Evolutionary conservation across 169 alveolate genomes (phyloP).

Genomic region (Blepharisma undulans): DNA sequence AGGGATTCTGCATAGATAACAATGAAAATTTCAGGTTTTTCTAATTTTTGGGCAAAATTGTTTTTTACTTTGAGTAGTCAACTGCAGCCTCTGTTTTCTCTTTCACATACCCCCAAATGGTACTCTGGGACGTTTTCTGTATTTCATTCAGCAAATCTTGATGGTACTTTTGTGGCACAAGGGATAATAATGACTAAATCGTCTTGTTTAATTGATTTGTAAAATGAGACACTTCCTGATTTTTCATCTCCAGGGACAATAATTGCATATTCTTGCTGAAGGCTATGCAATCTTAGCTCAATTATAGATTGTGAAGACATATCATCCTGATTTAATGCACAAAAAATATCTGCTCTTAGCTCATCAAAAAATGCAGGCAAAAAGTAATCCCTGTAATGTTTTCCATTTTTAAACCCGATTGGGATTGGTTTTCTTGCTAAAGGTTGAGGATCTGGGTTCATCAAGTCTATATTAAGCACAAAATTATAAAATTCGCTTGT

Average conservation of each 20-base stretch:
- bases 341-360: conserved; percentile 7
- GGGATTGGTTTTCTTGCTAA: neutral
- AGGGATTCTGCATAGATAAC: neutral
- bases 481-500: neutral
- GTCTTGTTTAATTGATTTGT: neutral
- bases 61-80: neutral
- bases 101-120: neutral
- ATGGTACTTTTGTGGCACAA: neutral
- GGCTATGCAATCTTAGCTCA: neutral
- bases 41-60: neutral
- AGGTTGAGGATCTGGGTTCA: neutral
- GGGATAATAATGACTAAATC: neutral
- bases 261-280: neutral
- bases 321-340: neutral
- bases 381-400: neutral
- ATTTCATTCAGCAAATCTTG: neutral
- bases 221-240: neutral
- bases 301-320: neutral
- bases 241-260: neutral
- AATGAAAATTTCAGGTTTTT: neutral
- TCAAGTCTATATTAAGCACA: neutral
- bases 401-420: conserved; percentile 15
- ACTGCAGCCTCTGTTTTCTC: neutral
- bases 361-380: conserved; percentile 35
- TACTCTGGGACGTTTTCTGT: neutral